These are phyloP conservation scores for Vanrija sp. DNA, from an alignment of 1,284 basidiomycete genomes.

Conservation along the genomic window DNA sequence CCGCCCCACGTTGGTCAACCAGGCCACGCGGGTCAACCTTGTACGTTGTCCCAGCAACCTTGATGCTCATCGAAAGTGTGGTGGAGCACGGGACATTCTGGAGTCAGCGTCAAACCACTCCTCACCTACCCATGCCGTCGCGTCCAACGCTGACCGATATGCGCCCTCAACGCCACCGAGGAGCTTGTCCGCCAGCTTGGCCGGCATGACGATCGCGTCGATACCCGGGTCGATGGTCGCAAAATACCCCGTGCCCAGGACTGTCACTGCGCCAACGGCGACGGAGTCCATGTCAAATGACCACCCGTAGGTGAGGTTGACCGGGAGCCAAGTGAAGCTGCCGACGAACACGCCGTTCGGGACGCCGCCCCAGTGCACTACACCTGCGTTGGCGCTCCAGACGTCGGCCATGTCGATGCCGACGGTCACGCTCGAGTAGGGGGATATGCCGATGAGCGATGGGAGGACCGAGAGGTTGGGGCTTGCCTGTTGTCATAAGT, in stretches of 20 bases:
- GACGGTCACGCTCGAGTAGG: slow-evolving; percentile 20
- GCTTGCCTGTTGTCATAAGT: slow-evolving; percentile 8
- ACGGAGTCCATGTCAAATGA: slow-evolving; percentile 29
- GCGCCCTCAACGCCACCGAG: slow-evolving; percentile 26
- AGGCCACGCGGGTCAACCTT: slow-evolving; percentile 29
- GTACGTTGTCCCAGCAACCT: slow-evolving; percentile 29
- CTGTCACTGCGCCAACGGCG: slow-evolving; percentile 20
- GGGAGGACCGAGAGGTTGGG: slow-evolving; percentile 29
- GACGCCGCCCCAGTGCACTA: slow-evolving; percentile 44
- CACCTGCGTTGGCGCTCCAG: slow-evolving; percentile 22
- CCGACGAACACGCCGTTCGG: slow-evolving; percentile 28
- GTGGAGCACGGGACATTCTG: slow-evolving; percentile 43
- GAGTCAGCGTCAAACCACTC: background rate
- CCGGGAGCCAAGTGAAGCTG: slow-evolving; percentile 41
- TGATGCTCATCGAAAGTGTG: slow-evolving; percentile 33
- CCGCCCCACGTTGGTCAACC: slow-evolving; percentile 20
- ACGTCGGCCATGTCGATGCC: slow-evolving; percentile 33
- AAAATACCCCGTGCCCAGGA: slow-evolving; percentile 18
- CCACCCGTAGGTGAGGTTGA: slow-evolving; percentile 30
- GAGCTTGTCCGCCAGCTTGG: slow-evolving; percentile 27
- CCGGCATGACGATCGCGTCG: slow-evolving; percentile 39
- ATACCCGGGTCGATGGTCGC: slow-evolving; percentile 41
- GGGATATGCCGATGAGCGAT: slow-evolving; percentile 5
- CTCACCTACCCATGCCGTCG: slow-evolving; percentile 33
- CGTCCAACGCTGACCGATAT: slow-evolving; percentile 20